Percentiles rank a stretch among this genome's conserved stretches.
These are phyloP conservation scores for Obba rivulosa DNA, from an alignment of 768 basidiomycete species.

Conservation along the genomic window DNA sequence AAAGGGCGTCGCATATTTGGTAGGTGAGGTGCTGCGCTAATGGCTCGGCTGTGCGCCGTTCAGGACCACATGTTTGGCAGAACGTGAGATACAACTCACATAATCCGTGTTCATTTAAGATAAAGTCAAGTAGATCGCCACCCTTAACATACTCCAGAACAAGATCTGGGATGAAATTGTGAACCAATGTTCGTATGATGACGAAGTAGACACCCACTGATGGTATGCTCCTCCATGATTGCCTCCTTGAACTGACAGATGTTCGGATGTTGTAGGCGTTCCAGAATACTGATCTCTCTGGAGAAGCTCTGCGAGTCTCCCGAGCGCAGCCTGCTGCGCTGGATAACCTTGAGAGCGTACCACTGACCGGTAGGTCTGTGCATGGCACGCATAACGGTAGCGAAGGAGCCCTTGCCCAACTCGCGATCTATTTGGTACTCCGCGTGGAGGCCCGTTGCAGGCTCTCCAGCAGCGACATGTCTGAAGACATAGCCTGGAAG, in stretches of 20 bases:
- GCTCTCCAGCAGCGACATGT: conserved; percentile 38
- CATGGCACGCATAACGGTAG: conserved; percentile 82
- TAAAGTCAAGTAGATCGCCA: conserved; percentile 83
- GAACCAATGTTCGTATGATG: conserved; percentile 18
- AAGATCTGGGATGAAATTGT: conserved; percentile 47
- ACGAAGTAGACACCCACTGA: conserved; percentile 43
- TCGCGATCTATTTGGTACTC: conserved; percentile 63
- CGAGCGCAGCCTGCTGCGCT: conserved; percentile 38
- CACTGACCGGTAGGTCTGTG: conserved; percentile 63
- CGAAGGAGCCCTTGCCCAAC: conserved; percentile 90
- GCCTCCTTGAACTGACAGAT: conserved; percentile 78
- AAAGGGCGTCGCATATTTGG: conserved; percentile 77
- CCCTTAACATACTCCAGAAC: conserved; percentile 85
- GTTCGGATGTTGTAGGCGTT: conserved; percentile 71
- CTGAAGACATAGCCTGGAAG: conserved; percentile 66
- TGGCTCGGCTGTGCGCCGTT: conserved; percentile 39
- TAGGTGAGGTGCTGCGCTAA: conserved; percentile 66
- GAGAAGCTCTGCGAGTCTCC: conserved; percentile 36
- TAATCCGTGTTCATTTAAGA: conserved; percentile 55
- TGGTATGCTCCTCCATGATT: conserved; percentile 57
- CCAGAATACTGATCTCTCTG: conserved; percentile 77
- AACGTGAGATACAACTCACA: conserved; percentile 35
- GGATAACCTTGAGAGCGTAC: conserved; percentile 88
- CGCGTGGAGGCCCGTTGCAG: conserved; percentile 51
- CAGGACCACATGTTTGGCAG: not conserved